Evolutionary conservation across 1,284 basidiomycete genomes (phyloP).

Genomic region (Schizophyllum commune): DNA sequence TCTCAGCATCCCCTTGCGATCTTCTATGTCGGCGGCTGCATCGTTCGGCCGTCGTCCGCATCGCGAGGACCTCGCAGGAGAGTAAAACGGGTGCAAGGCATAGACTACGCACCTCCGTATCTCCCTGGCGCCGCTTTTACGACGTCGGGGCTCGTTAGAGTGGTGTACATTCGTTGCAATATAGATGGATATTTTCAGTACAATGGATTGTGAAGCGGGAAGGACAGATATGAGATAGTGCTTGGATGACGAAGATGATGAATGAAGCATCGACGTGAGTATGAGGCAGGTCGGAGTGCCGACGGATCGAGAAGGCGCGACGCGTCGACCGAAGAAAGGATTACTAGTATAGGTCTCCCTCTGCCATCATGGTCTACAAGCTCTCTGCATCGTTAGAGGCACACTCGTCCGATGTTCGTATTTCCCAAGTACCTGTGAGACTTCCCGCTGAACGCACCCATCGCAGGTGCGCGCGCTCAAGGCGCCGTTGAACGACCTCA

Average conservation of each 20-base stretch:
- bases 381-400: slow-evolving; percentile 70
- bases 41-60: slow-evolving; percentile 45
- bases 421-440: background rate
- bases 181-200: background rate
- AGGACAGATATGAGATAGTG: background rate
- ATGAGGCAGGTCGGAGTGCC: background rate
- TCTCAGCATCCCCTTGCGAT: slow-evolving; percentile 50
- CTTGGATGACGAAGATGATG: background rate
- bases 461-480: slow-evolving; percentile 67
- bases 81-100: slow-evolving; percentile 83
- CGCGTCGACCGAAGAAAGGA: background rate
- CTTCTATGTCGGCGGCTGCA: slow-evolving; percentile 43
- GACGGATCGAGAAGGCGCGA: background rate
- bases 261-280: too few species aligned
- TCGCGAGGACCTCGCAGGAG: slow-evolving; percentile 79
- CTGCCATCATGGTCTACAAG: slow-evolving; percentile 64
- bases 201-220: background rate
- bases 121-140: slow-evolving; percentile 51
- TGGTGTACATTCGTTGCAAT: slow-evolving; percentile 60
- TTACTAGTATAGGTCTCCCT: slow-evolving; percentile 10
- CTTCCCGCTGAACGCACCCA: slow-evolving; percentile 10
- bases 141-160: slow-evolving; percentile 72
- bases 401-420: slow-evolving; percentile 70
- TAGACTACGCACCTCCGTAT: slow-evolving; percentile 78
- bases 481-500: slow-evolving; percentile 60